Conservation (phyloP, 768 basidiomycete species). For the Russula sp. region DNA sequence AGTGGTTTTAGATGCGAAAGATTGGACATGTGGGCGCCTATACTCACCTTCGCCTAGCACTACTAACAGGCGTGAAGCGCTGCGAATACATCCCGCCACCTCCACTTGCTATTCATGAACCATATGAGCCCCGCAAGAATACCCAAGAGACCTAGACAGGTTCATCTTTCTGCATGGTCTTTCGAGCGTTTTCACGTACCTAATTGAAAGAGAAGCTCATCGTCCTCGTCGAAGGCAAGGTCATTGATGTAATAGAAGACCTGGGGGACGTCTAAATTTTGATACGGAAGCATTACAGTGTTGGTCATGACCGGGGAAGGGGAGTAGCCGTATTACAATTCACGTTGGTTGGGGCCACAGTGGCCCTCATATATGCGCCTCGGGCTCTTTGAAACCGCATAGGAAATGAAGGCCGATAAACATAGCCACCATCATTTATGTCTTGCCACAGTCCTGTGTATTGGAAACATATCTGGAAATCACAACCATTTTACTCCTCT, state of each 20-base stretch:
- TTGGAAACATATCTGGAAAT: conserved; percentile 2
- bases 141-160: conserved; percentile 14
- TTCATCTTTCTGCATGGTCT: not conserved
- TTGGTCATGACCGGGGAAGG: not conserved
- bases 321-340: not conserved
- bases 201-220: conserved; percentile 19
- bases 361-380: conserved; percentile 18
- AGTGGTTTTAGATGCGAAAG: not conserved
- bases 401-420: conserved; percentile 6
- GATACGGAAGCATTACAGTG: not conserved
- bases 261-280: conserved; percentile 2
- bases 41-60: conserved; percentile 21
- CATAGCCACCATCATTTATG: conserved; percentile 14
- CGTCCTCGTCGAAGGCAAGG: conserved; percentile 18
- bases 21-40: not conserved
- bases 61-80: not conserved
- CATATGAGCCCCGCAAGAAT: conserved; percentile 24
- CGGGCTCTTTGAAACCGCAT: conserved; percentile 1
- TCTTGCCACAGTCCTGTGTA: conserved; percentile 10
- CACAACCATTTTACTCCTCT: conserved; percentile 14
- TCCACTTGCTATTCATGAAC: conserved; percentile 25
- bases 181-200: conserved; percentile 6
- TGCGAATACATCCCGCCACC: conserved; percentile 15
- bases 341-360: conserved; percentile 3
- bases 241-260: conserved; percentile 12